Conservation (phyloP, 441 rosid species). For the Adansonia grandidieri region DNA sequence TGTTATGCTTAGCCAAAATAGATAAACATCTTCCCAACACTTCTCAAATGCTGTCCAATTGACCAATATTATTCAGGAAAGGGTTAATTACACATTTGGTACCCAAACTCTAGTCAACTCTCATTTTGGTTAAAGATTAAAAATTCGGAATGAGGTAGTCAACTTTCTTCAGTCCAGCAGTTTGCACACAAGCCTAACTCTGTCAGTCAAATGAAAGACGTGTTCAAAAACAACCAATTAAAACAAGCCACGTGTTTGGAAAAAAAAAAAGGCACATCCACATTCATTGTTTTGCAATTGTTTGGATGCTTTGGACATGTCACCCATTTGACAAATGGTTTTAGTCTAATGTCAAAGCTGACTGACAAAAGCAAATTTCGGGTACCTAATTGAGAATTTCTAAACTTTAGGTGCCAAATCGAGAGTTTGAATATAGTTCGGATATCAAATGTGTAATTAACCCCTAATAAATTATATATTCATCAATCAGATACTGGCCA, state of each 20-base stretch:
- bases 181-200: background rate
- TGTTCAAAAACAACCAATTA: background rate
- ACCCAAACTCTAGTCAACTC: background rate
- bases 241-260: background rate
- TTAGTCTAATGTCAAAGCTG: background rate
- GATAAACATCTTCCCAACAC: background rate
- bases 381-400: background rate
- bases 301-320: background rate
- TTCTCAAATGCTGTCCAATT: background rate
- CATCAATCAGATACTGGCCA: conserved; percentile 9
- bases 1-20: background rate
- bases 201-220: background rate
- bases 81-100: background rate
- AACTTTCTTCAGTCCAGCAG: background rate
- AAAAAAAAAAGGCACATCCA: background rate
- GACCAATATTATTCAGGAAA: background rate
- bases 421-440: background rate
- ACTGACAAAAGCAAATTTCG: background rate
- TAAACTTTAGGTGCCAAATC: background rate
- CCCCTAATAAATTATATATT: background rate
- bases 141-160: background rate
- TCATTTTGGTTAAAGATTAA: background rate
- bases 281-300: background rate
- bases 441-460: background rate
- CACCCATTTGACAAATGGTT: background rate